Conservation (phyloP, 495 filamentous ascomycete species). For the Hypomontagnella submonticulosa region DNA sequence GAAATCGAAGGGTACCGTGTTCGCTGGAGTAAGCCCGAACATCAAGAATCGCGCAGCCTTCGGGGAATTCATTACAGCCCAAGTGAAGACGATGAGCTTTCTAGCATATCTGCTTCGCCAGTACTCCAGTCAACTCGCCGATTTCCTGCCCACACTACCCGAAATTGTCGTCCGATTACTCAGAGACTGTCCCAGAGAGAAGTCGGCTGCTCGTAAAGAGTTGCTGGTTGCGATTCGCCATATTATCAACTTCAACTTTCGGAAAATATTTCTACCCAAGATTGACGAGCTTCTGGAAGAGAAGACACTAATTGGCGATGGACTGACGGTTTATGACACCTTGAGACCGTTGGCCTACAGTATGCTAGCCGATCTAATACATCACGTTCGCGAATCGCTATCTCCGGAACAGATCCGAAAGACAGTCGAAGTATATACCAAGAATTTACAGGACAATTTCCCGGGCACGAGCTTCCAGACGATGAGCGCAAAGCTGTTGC, state of each 20-base stretch:
- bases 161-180: slow-evolving; percentile 91
- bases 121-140: slow-evolving; percentile 85
- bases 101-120: slow-evolving; percentile 91
- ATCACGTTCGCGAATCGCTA: slow-evolving; percentile 91
- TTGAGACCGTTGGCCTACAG: slow-evolving; percentile 97
- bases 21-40: slow-evolving; percentile 91
- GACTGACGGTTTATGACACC: slow-evolving; percentile 94
- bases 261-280: slow-evolving; percentile 92
- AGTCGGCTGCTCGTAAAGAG: slow-evolving; percentile 93
- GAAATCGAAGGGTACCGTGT: slow-evolving; percentile 76
- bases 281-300: slow-evolving; percentile 97
- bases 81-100: slow-evolving; percentile 99
- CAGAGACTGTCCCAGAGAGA: slow-evolving; percentile 93
- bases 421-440: slow-evolving; percentile 96
- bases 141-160: slow-evolving; percentile 89
- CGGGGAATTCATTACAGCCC: slow-evolving; percentile 95
- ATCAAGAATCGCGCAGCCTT: slow-evolving; percentile 95
- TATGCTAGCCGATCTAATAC: slow-evolving; percentile 97
- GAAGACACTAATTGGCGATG: slow-evolving; percentile 92
- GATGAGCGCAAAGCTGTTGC: slow-evolving; percentile 96
- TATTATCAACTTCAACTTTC: slow-evolving; percentile 99
- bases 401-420: slow-evolving; percentile 87
- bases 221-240: slow-evolving; percentile 95
- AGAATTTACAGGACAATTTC: slow-evolving; percentile 94
- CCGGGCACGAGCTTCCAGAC: slow-evolving; percentile 99